Base-by-base conservation (phyloP, 306 rosid species). In the Fragaria vesca region DNA sequence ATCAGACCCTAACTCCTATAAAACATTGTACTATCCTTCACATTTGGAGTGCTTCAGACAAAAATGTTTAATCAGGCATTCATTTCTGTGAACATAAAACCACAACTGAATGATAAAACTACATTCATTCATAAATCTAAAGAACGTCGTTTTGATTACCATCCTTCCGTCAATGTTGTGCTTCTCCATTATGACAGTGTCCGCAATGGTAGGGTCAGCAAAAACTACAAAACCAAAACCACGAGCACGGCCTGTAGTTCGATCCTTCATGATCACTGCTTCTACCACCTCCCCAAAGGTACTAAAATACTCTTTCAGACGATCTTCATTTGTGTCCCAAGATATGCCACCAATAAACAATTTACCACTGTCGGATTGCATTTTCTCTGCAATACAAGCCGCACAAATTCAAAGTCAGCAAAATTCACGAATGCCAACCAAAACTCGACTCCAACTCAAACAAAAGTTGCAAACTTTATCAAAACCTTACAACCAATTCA, bases 221-320 rank as follows among this genome's bases (percentile, higher is more conserved):
- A 95, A 95, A 81, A 95, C 97, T 74, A 95, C 88, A 74, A 95
- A 95, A 63, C 99, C 99, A 54, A 95, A 95, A 78, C 99, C 99
- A 45, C 99, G 95, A 54, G 97, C 99, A 71, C 99, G 93, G 71
- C 99, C 97, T 2, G 99, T 93, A 52, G 97, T 90, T 84, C 97
- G 97, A 91, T 95, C 99, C 90, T 95, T 95, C 99, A 95, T 95
- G 82, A 95, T 95, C 82, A 95, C 97, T 32, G 97, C 96, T 83
- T 95, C 99, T 72, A 93, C 92, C 79, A 95, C 95, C 81, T 95
- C 99, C 10, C 99, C 99, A 74, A 80, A 95, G 52, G 84, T 73
- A 83, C 93, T 81, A 81, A 95, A 95, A 76, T 95, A 93, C 89
- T 91, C 97, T 81, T 91, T 91, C 77, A 95, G 94, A 57, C 99